Percentiles rank a stretch among this genome's conserved stretches.
phyloP scores from a whole-genome alignment of 2,329 filamentous ascomycete genomes.

The Blastomyces gilchristii region DNA sequence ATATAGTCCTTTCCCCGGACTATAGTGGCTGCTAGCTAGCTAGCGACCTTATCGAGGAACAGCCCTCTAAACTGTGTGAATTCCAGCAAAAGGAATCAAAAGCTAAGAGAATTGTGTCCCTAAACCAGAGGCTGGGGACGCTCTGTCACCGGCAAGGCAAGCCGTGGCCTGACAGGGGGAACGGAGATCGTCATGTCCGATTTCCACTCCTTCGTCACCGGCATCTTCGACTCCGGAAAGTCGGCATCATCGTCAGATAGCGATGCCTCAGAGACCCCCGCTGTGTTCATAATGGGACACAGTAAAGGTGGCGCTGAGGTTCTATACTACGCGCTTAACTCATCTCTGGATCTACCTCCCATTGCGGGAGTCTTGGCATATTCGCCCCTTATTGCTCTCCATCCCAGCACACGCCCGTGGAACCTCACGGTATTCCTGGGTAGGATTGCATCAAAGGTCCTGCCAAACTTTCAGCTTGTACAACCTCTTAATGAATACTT shows the following conservation, averaged over 20 bases:
- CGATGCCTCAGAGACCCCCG: slow-evolving; percentile 37
- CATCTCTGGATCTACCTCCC: slow-evolving; percentile 43
- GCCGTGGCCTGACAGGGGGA: slow-evolving; percentile 63
- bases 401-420: slow-evolving; percentile 54
- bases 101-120: slow-evolving; percentile 3
- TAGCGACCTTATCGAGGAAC: not conserved
- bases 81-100: not conserved
- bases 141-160: slow-evolving; percentile 50
- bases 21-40: not conserved
- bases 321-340: slow-evolving; percentile 48
- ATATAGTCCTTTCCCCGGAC: not conserved
- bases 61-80: not conserved
- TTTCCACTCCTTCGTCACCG: slow-evolving; percentile 62
- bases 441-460: slow-evolving; percentile 53
- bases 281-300: slow-evolving; percentile 79
- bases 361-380: slow-evolving; percentile 67
- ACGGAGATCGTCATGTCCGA: slow-evolving; percentile 65
- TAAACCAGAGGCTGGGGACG: slow-evolving; percentile 62
- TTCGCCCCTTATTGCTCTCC: slow-evolving; percentile 67
- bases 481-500: slow-evolving; percentile 55
- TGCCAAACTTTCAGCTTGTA: slow-evolving; percentile 58
- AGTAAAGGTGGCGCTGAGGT: slow-evolving; percentile 81
- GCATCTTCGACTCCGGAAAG: slow-evolving; percentile 41
- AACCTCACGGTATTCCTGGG: slow-evolving; percentile 55
- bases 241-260: slow-evolving; percentile 15